Evolutionary conservation across 2,329 filamentous ascomycete species (phyloP).

Genomic region (Pseudovirgaria hyperparasitica): DNA sequence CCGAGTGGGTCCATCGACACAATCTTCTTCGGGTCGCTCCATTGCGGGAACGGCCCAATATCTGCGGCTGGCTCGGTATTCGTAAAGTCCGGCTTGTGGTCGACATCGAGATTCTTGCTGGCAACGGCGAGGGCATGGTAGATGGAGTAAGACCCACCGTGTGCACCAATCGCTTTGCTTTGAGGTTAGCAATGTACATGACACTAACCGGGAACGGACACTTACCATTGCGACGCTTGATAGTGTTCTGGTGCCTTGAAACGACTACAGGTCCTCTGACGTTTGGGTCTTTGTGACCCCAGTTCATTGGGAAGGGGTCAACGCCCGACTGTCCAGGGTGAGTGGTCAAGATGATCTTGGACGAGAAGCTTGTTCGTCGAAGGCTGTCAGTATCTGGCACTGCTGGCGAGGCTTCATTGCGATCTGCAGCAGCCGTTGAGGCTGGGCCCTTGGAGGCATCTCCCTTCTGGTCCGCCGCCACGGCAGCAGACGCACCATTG

Average conservation of each 20-base stretch:
- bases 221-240: conserved; percentile 67
- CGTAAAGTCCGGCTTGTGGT: conserved; percentile 67
- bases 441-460: conserved; percentile 17
- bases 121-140: conserved; percentile 91
- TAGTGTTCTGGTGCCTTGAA: conserved; percentile 60
- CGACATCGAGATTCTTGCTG: conserved; percentile 71
- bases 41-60: conserved; percentile 81
- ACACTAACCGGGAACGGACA: conserved; percentile 1
- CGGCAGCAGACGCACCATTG: conserved; percentile 10
- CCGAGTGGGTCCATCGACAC: conserved; percentile 95
- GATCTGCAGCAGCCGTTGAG: conserved; percentile 10
- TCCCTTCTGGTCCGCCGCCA: conserved; percentile 19
- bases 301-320: conserved; percentile 76
- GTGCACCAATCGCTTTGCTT: conserved; percentile 46
- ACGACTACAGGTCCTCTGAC: conserved; percentile 81
- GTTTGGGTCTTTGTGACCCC: conserved; percentile 66
- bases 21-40: conserved; percentile 84
- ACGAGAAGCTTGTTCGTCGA: conserved; percentile 35
- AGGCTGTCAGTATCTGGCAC: too few relatives aligned
- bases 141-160: conserved; percentile 88
- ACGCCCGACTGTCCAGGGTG: conserved; percentile 93
- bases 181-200: conserved; percentile 1
- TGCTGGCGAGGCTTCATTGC: conserved; percentile 14
- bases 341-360: conserved; percentile 60
- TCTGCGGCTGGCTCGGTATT: conserved; percentile 87